Evolutionary conservation across 192 early-diverging fungal genomes (phyloP).

Genomic region (Coemansia sp.): DNA sequence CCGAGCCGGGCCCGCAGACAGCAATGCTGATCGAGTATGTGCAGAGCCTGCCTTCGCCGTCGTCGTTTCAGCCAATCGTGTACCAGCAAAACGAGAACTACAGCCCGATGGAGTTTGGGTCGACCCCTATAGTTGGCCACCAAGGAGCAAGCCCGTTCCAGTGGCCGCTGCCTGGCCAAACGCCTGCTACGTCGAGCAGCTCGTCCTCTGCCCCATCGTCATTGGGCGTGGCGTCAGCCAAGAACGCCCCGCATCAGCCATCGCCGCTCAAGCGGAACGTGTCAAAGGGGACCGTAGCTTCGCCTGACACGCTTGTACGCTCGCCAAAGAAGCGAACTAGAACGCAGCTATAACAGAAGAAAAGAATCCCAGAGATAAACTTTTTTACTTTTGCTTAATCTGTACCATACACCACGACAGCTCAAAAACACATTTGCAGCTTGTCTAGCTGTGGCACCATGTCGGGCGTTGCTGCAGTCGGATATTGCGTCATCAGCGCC

Average conservation of each 20-base stretch:
- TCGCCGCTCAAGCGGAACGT: slow-evolving; percentile 51
- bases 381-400: not conserved
- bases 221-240: not conserved
- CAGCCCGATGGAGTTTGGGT: slow-evolving; percentile 75
- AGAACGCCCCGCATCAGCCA: slow-evolving; percentile 41
- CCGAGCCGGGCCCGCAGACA: slow-evolving; percentile 67
- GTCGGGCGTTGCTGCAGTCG: no score
- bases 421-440: no score
- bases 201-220: not conserved
- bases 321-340: slow-evolving; percentile 27
- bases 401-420: not conserved
- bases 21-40: slow-evolving; percentile 59
- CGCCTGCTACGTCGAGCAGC: slow-evolving; percentile 4
- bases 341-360: not conserved
- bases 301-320: not conserved
- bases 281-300: slow-evolving; percentile 14
- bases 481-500: no score
- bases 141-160: slow-evolving; percentile 61
- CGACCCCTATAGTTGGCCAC: slow-evolving; percentile 70
- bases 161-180: slow-evolving; percentile 60
- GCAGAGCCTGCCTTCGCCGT: slow-evolving; percentile 75
- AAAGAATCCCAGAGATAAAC: not conserved
- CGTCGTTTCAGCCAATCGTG: slow-evolving; percentile 73
- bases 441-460: no score
- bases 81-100: slow-evolving; percentile 69